Evolutionary conservation across 306 rosid genomes (phyloP).

Genomic region (Prunus mume): DNA sequence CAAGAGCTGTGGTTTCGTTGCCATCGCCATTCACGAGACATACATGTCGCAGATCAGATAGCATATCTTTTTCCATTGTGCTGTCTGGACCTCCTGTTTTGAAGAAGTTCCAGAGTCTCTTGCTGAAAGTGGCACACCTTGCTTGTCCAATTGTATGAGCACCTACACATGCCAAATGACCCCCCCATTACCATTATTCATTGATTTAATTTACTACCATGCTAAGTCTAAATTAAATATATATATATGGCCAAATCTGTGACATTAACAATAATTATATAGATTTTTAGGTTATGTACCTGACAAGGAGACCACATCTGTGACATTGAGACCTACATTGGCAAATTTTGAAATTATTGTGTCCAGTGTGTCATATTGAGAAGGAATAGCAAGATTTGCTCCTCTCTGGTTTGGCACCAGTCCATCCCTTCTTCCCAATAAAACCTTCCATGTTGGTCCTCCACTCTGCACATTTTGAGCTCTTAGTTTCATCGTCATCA

Average conservation of each 20-base stretch:
- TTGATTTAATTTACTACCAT: too few relatives aligned
- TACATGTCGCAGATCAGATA: constrained; percentile 44
- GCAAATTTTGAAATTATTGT: constrained; percentile 41
- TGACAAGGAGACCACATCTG: constrained; percentile 60
- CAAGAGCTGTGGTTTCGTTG: constrained; percentile 45
- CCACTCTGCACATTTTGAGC: constrained; percentile 49
- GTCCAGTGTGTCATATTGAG: constrained; percentile 40
- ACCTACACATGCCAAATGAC: constrained; percentile 31
- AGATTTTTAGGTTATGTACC: constrained; percentile 32
- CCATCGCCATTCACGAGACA: constrained; percentile 70
- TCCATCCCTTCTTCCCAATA: constrained; percentile 68
- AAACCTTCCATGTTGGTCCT: constrained; percentile 67
- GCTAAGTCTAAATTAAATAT: too few relatives aligned
- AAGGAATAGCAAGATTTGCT: background rate
- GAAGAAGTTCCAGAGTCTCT: constrained; percentile 65
- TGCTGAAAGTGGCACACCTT: constrained; percentile 56
- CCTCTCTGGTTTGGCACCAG: constrained; percentile 4
- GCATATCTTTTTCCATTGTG: constrained; percentile 42
- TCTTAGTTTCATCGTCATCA: background rate
- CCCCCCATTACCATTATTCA: too few relatives aligned
- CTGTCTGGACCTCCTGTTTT: constrained; percentile 49
- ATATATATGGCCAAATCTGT: too few relatives aligned
- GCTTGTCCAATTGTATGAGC: constrained; percentile 71
- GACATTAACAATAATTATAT: background rate
- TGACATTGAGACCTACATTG: constrained; percentile 44